Evolutionary conservation across 139 green algal species (phyloP), one percentile per base, ranked within the genome.

Genomic region (Limnomonas spitsbergensis): DNA sequence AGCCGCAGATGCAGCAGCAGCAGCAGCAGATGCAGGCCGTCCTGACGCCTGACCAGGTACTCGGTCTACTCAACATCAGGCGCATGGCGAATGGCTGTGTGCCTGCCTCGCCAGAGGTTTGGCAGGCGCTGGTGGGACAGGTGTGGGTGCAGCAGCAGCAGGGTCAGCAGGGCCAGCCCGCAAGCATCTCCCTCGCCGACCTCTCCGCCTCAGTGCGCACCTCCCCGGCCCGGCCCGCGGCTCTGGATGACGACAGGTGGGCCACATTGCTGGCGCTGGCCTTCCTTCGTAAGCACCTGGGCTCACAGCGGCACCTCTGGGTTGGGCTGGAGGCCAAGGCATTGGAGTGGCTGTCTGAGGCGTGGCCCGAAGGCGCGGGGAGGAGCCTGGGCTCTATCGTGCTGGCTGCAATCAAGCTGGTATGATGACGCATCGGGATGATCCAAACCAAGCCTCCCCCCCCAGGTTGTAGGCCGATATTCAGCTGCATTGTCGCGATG

Each of bases 241-340:
- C 35, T n/a, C 36, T 74, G 68, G 9, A 74, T 47, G 68, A 74
- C 29, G 35, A 42, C 29, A 32, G 7, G 20, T 74, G 68, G 68
- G 68, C 24, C 29, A 74, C 68, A 7, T 9, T 74, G 68, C 68
- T 74, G 35, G 36, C 68, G 4, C 36, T 74, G 4, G 68, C 68
- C 7, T 74, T 35, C 68, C 68, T 74, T 14, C 34, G 68, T 9
- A 74, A 74, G 36, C 29, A 74, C 68, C 36, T 74, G 35, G 68
- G 6, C 14, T 24, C 14, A 27, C 29, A 74, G 68, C 35, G 24
- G 14, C 4, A 32, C 35, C 4, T 47, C 29, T 74, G 68, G 68
- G 29, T 4, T 3, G 68, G 68, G 4, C 35, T 74, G 68, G 68
- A 74, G 68, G 35, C 68, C 34, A 74, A 74, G 68, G 68, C 68